These are phyloP conservation scores for Biscogniauxia marginata DNA, from an alignment of 2,329 filamentous ascomycete species.

Conservation along the genomic window DNA sequence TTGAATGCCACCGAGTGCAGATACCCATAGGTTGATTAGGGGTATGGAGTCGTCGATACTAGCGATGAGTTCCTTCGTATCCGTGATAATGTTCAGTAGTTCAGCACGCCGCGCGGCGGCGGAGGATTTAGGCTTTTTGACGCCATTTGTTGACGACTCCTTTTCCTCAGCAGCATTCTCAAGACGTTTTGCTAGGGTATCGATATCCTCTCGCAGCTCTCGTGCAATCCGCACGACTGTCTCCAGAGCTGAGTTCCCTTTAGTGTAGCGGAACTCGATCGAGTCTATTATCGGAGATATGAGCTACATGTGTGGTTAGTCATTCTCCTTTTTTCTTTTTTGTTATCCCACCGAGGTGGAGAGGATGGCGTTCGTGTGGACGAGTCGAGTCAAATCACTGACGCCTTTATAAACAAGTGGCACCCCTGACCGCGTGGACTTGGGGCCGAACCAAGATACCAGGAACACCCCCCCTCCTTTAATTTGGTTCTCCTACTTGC, in stretches of 20 bases:
- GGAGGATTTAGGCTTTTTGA: conserved; percentile 46
- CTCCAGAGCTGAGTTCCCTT: conserved; percentile 65
- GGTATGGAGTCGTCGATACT: conserved; percentile 91
- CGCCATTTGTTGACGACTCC: conserved; percentile 47
- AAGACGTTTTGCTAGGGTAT: conserved; percentile 72
- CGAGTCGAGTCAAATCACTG: conserved; percentile 2
- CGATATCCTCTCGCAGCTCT: conserved; percentile 78
- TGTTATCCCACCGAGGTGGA: neutral
- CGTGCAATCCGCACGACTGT: conserved; percentile 82
- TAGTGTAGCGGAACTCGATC: conserved; percentile 43
- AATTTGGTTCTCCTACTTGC: neutral
- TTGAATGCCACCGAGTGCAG: conserved; percentile 85
- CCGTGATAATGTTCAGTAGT: conserved; percentile 66
- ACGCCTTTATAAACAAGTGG: neutral
- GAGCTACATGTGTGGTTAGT: conserved; percentile 21
- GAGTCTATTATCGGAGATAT: conserved; percentile 32
- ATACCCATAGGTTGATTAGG: conserved; percentile 88
- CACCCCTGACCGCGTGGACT: conserved; percentile 1
- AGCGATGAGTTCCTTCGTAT: conserved; percentile 71
- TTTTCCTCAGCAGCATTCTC: conserved; percentile 66
- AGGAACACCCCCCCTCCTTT: neutral
- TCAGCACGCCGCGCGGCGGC: conserved; percentile 60
- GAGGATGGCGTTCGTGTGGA: neutral
- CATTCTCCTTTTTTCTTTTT: neutral
- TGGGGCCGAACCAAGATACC: neutral